Conservation (phyloP, 352 stramenopile genomes). For the Blastocystis hominis region DNA sequence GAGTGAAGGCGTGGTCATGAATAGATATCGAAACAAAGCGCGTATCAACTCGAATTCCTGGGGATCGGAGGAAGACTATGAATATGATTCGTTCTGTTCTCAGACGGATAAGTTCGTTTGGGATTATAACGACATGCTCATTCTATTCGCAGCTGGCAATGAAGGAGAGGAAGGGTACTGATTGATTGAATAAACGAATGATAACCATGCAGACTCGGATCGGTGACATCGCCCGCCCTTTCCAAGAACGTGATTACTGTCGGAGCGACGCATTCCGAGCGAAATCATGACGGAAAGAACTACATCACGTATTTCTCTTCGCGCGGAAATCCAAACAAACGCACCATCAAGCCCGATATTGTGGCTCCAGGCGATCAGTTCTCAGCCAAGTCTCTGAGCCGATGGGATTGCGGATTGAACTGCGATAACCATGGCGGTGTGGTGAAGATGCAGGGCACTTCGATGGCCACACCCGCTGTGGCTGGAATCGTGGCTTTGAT, state of each 20-base stretch:
- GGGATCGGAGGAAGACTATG: background rate
- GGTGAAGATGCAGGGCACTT: conserved; percentile 1
- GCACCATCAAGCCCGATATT: conserved; percentile 14
- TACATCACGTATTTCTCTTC: conserved; percentile 46
- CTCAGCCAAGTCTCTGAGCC: conserved; percentile 7
- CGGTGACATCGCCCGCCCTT: background rate
- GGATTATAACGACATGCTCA: conserved; percentile 27
- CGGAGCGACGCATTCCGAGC: background rate
- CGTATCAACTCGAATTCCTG: background rate
- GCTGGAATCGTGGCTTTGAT: background rate
- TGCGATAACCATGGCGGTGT: background rate
- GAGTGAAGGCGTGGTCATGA: background rate
- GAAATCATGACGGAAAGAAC: background rate
- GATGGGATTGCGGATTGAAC: background rate
- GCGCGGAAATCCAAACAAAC: background rate
- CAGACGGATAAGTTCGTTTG: conserved; percentile 5
- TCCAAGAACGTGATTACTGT: conserved; percentile 25
- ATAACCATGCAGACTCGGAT: background rate
- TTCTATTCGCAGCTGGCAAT: conserved; percentile 33
- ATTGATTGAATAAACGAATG: no score
- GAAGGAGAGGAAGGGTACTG: background rate
- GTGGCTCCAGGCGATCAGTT: background rate
- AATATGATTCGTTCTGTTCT: background rate
- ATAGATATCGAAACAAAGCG: background rate
- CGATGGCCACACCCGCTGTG: conserved; percentile 13